Evolutionary conservation across 495 filamentous ascomycete species (phyloP).

Genomic region (Melanomma pulvis-pyrius): DNA sequence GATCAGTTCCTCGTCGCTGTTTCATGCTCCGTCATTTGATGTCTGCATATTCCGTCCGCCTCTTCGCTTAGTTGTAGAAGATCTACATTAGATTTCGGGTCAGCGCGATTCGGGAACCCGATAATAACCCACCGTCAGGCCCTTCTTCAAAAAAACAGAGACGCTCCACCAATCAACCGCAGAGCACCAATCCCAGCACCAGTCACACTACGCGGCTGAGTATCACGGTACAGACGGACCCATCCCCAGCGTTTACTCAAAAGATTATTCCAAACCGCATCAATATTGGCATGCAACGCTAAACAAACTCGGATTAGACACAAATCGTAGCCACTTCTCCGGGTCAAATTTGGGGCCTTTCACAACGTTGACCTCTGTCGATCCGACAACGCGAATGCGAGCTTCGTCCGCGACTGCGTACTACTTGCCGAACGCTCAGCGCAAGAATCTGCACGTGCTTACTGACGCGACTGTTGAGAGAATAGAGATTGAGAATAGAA

Average conservation of each 20-base stretch:
- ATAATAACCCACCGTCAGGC: slow-evolving; percentile 40
- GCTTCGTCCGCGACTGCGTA: slow-evolving; percentile 12
- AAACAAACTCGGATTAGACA: slow-evolving; percentile 47
- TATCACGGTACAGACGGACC: slow-evolving; percentile 51
- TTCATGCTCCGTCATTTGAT: neutral
- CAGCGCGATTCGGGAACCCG: neutral
- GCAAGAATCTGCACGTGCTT: slow-evolving; percentile 22
- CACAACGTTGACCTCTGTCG: slow-evolving; percentile 12
- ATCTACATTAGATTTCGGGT: neutral
- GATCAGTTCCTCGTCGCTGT: neutral
- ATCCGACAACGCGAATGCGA: slow-evolving; percentile 9
- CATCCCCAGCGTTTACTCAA: slow-evolving; percentile 50
- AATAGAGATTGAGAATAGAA: slow-evolving; percentile 21
- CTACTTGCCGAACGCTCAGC: slow-evolving; percentile 1
- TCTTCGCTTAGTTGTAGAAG: neutral
- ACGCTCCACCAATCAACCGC: slow-evolving; percentile 43
- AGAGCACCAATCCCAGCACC: slow-evolving; percentile 23
- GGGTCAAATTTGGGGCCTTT: neutral
- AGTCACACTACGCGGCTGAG: slow-evolving; percentile 42
- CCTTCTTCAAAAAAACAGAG: slow-evolving; percentile 55
- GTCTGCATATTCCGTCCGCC: neutral
- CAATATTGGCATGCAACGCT: slow-evolving; percentile 54
- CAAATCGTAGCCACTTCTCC: slow-evolving; percentile 36
- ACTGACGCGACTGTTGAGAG: slow-evolving; percentile 16
- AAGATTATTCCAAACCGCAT: slow-evolving; percentile 50